Evolutionary conservation across 495 filamentous ascomycete species (phyloP), one percentile per base, ranked within the genome.

Genomic region (Hypoxylon subgilvum): DNA sequence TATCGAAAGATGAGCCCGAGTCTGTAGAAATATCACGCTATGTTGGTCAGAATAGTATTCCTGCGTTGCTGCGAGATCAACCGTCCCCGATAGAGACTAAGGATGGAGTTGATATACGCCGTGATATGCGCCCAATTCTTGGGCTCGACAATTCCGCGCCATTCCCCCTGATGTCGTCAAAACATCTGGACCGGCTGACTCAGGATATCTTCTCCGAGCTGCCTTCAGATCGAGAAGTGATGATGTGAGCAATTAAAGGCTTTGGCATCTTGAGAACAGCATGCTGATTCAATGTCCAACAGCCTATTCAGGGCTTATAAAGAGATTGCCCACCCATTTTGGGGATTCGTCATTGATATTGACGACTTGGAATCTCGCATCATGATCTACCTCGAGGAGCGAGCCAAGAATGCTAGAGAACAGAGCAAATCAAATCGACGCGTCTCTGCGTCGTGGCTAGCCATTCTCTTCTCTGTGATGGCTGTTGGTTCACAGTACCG

Each of bases 61-160:
- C 80, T 28, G 83, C 81, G 17, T 74, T 92, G 14, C 66, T 92
- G 41, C 84, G 90, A 63, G 87, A 88, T 44, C 79, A 82, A 61
- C 73, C 79, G 6, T 71, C 75, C 10, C 68, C 71, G 18, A 74
- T 69, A 60, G 76, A 79, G 43, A 74, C 72, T 38, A 72, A 73
- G 21, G 75, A 71, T 44, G 78, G 79, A 19, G 70, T 68, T 52
- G 77, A 76, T 56, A 82, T 83, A 34, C 76, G 79, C 43, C 71
- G 75, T 63, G 88, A 86, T 58, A 90, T 94, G 71, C 76, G 91
- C 30, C 89, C 89, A 3, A 87, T 92, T 21, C 79, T 94, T 28
- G 90, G 89, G 9, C 81, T 94, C 13, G 89, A 93, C 65, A 91
- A 91, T 56, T 88, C 91, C 50, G 88, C 89, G 19, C 90, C 89